Evolutionary conservation across 805 yeast genomes (phyloP).

Genomic region (Clavispora vitiphila): DNA sequence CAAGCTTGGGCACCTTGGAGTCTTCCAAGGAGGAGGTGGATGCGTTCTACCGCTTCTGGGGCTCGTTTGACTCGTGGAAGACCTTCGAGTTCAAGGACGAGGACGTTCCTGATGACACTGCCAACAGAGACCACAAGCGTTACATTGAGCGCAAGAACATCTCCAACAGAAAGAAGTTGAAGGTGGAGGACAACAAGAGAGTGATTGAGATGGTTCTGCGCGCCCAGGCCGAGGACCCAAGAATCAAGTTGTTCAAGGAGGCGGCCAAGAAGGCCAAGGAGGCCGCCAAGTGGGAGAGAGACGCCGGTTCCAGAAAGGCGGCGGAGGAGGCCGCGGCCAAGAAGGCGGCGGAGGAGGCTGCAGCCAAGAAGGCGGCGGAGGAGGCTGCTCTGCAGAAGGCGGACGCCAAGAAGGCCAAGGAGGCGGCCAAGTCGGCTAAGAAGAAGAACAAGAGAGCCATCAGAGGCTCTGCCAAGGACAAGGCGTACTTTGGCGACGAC

Average conservation of each 20-base stretch:
- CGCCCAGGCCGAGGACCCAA: slow-evolving; percentile 88
- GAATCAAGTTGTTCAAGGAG: slow-evolving; percentile 90
- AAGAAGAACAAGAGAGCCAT: slow-evolving; percentile 93
- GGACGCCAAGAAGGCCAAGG: slow-evolving; percentile 76
- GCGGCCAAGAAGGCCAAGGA: slow-evolving; percentile 94
- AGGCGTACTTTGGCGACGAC: slow-evolving; percentile 78
- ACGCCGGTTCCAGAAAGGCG: slow-evolving; percentile 95
- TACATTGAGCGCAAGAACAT: slow-evolving; percentile 95
- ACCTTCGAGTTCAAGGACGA: slow-evolving; percentile 96
- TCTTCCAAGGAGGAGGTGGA: slow-evolving; percentile 79
- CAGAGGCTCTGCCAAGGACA: slow-evolving; percentile 79
- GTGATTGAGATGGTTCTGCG: slow-evolving; percentile 80
- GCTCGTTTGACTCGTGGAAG: slow-evolving; percentile 96
- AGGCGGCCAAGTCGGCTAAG: slow-evolving; percentile 94
- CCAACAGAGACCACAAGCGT: slow-evolving; percentile 99
- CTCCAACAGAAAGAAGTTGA: slow-evolving; percentile 94
- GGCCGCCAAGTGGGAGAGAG: slow-evolving; percentile 93
- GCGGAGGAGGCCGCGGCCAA: slow-evolving; percentile 86
- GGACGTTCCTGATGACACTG: slow-evolving; percentile 98
- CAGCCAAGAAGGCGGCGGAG: slow-evolving; percentile 71
- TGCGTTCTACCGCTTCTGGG: slow-evolving; percentile 86
- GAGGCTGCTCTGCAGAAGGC: slow-evolving; percentile 57
- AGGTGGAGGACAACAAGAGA: slow-evolving; percentile 94
- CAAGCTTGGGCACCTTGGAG: slow-evolving; percentile 64
- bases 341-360: slow-evolving; percentile 84